Evolutionary conservation across 495 filamentous ascomycete genomes (phyloP).

Genomic region (Hypoxylon fuscum): DNA sequence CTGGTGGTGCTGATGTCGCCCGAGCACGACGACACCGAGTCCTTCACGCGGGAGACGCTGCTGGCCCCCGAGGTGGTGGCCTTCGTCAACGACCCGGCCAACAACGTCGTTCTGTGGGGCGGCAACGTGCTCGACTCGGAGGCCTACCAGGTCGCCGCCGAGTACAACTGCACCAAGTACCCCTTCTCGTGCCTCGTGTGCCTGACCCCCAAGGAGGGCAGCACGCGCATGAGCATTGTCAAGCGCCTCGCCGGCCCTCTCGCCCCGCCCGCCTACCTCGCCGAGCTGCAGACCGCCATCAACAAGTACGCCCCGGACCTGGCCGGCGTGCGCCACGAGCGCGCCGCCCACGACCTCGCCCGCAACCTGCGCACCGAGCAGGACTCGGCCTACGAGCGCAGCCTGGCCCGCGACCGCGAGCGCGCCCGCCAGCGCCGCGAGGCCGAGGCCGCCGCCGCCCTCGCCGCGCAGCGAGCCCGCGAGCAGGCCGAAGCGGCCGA

Average conservation of each 20-base stretch:
- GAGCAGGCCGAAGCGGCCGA: conserved; percentile 72
- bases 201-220: conserved; percentile 81
- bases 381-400: conserved; percentile 91
- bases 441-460: conserved; percentile 73
- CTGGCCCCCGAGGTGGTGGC: conserved; percentile 74
- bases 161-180: conserved; percentile 86
- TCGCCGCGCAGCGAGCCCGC: conserved; percentile 59
- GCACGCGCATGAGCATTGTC: conserved; percentile 86
- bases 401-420: conserved; percentile 86
- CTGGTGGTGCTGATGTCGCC: conserved; percentile 85
- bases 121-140: conserved; percentile 92
- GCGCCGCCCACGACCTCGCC: conserved; percentile 79
- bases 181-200: conserved; percentile 86
- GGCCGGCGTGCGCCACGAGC: conserved; percentile 69
- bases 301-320: conserved; percentile 74
- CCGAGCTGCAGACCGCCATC: conserved; percentile 75
- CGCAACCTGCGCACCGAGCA: conserved; percentile 83
- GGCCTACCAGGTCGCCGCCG: conserved; percentile 86
- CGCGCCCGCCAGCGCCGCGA: conserved; percentile 76
- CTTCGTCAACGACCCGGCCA: conserved; percentile 74
- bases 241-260: conserved; percentile 76
- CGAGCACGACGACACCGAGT: conserved; percentile 89
- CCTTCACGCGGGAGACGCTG: conserved; percentile 85
- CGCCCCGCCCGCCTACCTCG: conserved; percentile 70
- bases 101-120: conserved; percentile 87